Conservation (phyloP, 768 basidiomycete genomes). For the Agrocybe pediades region DNA sequence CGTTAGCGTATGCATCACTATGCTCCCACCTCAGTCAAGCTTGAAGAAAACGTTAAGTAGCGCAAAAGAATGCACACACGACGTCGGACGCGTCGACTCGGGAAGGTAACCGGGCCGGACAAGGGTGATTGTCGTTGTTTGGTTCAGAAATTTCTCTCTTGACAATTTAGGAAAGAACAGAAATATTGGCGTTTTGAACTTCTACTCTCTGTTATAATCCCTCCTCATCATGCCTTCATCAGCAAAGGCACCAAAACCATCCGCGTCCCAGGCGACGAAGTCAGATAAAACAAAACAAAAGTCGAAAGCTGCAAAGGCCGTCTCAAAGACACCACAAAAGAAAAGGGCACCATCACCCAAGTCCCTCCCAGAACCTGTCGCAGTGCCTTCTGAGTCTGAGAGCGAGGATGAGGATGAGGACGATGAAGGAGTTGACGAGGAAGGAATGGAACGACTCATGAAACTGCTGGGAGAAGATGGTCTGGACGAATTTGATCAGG, state of each 20-base stretch:
- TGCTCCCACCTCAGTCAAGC: background rate
- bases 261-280: constrained; percentile 1
- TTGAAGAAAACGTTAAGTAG: no score
- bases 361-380: constrained; percentile 5
- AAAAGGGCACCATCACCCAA: constrained; percentile 9
- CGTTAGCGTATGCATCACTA: no score
- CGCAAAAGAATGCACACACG: no score
- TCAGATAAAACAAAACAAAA: constrained; percentile 3
- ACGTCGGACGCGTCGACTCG: no score
- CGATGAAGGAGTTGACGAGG: constrained; percentile 19
- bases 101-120: background rate
- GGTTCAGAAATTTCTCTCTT: constrained; percentile 12
- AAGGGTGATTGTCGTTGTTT: background rate
- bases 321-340: constrained; percentile 8
- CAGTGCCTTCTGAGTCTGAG: constrained; percentile 8
- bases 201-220: background rate
- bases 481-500: constrained; percentile 60
- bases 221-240: constrained; percentile 7
- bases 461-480: constrained; percentile 41
- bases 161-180: background rate
- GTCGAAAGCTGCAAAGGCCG: constrained; percentile 8
- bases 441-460: constrained; percentile 21
- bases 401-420: constrained; percentile 23
- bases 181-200: background rate
- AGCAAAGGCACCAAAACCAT: constrained; percentile 5